Evolutionary conservation across 73 alveolate species (phyloP).

Genomic region (Breviolum minutum): DNA sequence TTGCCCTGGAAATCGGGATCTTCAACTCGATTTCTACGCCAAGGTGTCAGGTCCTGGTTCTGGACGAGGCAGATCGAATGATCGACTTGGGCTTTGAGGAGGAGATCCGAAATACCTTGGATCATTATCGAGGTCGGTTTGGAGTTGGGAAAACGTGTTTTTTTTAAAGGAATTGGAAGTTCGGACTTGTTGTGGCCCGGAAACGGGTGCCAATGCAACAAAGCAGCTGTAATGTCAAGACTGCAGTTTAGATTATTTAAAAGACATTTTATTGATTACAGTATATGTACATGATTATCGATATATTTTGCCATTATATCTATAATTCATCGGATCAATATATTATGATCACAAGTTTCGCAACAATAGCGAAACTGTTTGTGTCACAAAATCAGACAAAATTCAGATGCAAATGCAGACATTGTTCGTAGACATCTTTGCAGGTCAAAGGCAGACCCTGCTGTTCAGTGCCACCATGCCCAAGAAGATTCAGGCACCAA

Average conservation of each 20-base stretch:
- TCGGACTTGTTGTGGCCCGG: neutral
- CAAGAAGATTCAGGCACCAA: conserved; percentile 76
- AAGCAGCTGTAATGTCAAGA: too few relatives aligned
- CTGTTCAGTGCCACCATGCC: conserved; percentile 95
- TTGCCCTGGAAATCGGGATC: neutral
- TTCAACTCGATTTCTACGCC: too few relatives aligned
- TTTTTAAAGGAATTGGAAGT: neutral
- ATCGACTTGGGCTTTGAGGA: conserved; percentile 97
- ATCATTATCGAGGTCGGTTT: conserved; percentile 86
- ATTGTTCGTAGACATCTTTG: too few relatives aligned
- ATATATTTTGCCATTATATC: too few relatives aligned
- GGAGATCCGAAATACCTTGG: conserved; percentile 96
- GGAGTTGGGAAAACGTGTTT: neutral
- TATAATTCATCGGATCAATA: too few relatives aligned
- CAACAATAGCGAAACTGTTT: too few relatives aligned
- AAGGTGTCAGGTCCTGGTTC: conserved; percentile 94
- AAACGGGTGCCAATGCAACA: too few relatives aligned
- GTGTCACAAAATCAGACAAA: neutral
- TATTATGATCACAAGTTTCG: too few relatives aligned
- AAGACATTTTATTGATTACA: too few relatives aligned
- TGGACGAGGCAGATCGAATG: conserved; percentile 97
- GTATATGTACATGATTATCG: too few relatives aligned
- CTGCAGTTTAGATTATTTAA: too few relatives aligned
- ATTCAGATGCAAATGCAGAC: too few relatives aligned
- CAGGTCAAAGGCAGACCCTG: conserved; percentile 94